Evolutionary conservation across 176 grass and related monocot species (phyloP).

Genomic region (Oryza punctata): DNA sequence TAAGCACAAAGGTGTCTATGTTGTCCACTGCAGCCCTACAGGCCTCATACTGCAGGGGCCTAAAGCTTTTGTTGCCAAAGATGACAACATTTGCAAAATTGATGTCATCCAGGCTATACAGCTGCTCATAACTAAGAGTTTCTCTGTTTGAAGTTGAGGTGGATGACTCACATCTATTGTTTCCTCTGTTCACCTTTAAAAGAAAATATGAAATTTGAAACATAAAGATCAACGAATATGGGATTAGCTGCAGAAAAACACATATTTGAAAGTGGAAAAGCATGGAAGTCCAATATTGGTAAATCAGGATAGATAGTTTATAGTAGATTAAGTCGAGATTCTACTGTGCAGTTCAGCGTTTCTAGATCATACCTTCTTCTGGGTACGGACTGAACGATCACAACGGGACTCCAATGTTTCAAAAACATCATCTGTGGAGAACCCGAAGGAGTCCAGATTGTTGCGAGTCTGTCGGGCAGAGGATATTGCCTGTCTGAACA

Average conservation of each 20-base stretch:
- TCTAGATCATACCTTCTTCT: constrained; percentile 32
- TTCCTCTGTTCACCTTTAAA: constrained; percentile 51
- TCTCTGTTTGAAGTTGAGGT: constrained; percentile 28
- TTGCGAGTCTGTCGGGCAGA: not conserved
- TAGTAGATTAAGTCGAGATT: constrained; percentile 40
- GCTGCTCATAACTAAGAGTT: constrained; percentile 60
- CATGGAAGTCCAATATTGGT: not conserved
- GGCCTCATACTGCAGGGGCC: constrained; percentile 77
- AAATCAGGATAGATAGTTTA: constrained; percentile 43
- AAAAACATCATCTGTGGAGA: constrained; percentile 52
- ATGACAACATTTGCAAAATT: constrained; percentile 82
- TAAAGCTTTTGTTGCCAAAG: constrained; percentile 79
- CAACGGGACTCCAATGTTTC: constrained; percentile 24
- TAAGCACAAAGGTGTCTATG: constrained; percentile 78
- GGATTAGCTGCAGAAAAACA: not conserved
- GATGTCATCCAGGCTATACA: constrained; percentile 63
- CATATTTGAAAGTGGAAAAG: constrained; percentile 17
- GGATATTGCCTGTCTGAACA: constrained; percentile 17
- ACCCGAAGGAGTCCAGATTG: not conserved
- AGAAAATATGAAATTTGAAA: constrained; percentile 16
- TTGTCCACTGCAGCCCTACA: constrained; percentile 70
- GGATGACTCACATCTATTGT: constrained; percentile 30
- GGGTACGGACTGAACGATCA: not conserved
- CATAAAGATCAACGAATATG: not conserved
- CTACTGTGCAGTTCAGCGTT: constrained; percentile 29